Evolutionary conservation across 345 rosid species (phyloP).

Genomic region (Eucalyptus sp.): DNA sequence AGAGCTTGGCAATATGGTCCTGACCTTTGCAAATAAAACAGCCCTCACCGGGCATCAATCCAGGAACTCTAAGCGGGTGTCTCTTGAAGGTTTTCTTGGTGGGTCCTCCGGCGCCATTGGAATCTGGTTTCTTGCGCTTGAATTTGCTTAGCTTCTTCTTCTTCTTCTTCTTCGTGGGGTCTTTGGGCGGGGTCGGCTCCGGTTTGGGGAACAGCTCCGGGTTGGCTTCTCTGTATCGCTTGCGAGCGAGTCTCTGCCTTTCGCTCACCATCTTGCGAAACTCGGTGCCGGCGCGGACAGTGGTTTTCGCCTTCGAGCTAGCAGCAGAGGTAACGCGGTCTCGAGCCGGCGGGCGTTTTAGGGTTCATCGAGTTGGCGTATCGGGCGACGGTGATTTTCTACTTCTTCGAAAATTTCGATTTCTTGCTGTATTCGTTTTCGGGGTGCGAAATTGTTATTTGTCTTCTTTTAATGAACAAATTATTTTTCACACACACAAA

Average conservation of each 20-base stretch:
- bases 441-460: background rate
- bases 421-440: background rate
- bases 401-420: background rate
- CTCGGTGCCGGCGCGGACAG: background rate
- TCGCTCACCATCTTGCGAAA: slow-evolving; percentile 48
- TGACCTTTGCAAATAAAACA: slow-evolving; percentile 74
- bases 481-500: background rate
- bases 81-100: slow-evolving; percentile 24
- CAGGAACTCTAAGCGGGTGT: slow-evolving; percentile 86
- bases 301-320: background rate
- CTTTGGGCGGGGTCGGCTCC: slow-evolving; percentile 59
- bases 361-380: background rate
- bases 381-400: background rate
- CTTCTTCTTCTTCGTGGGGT: slow-evolving; percentile 51
- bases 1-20: slow-evolving; percentile 77
- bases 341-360: background rate
- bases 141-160: slow-evolving; percentile 19
- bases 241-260: slow-evolving; percentile 70
- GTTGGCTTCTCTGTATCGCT: slow-evolving; percentile 42
- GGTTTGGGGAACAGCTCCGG: slow-evolving; percentile 61
- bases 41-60: slow-evolving; percentile 91
- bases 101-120: slow-evolving; percentile 12
- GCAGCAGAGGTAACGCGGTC: background rate
- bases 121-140: slow-evolving; percentile 39
- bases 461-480: background rate